Evolutionary conservation across 2,329 filamentous ascomycete genomes (phyloP).

Genomic region (Alternaria burnsii): DNA sequence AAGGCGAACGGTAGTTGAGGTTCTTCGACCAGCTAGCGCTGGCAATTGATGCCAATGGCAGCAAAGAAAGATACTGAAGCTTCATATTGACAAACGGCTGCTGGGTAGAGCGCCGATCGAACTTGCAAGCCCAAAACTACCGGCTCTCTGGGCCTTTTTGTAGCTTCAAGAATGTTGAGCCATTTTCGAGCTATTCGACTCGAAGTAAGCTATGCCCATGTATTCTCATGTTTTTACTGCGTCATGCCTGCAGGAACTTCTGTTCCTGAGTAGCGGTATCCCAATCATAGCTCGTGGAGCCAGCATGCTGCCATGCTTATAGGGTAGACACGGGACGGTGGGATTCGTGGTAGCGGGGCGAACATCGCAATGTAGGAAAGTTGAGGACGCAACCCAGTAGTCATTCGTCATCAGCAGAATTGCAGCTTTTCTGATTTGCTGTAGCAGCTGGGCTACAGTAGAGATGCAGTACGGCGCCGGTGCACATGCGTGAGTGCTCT

Average conservation of each 20-base stretch:
- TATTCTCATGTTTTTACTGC: conserved; percentile 18
- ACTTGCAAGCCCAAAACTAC: conserved; percentile 10
- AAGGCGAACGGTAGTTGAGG: conserved; percentile 74
- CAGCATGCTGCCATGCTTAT: conserved; percentile 27
- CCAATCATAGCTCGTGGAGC: conserved; percentile 31
- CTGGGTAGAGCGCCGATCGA: conserved; percentile 4
- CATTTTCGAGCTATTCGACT: conserved; percentile 10
- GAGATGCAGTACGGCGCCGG: conserved; percentile 1
- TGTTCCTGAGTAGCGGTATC: neutral
- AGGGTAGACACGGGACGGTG: conserved; percentile 13
- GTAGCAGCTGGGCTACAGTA: neutral
- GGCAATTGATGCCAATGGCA: conserved; percentile 25
- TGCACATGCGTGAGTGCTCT: conserved; percentile 15
- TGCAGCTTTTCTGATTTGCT: conserved; percentile 14
- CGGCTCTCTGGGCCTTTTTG: conserved; percentile 28
- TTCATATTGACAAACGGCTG: conserved; percentile 32
- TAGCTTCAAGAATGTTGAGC: conserved; percentile 16
- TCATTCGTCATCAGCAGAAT: conserved; percentile 18
- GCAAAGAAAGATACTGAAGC: conserved; percentile 34
- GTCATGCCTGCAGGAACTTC: conserved; percentile 35
- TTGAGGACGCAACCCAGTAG: neutral
- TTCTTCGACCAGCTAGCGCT: conserved; percentile 56
- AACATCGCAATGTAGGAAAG: conserved; percentile 11
- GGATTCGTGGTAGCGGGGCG: conserved; percentile 2
- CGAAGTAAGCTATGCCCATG: conserved; percentile 11